Evolutionary conservation across 139 green algal species (phyloP).

Genomic region (Micractinium conductrix): DNA sequence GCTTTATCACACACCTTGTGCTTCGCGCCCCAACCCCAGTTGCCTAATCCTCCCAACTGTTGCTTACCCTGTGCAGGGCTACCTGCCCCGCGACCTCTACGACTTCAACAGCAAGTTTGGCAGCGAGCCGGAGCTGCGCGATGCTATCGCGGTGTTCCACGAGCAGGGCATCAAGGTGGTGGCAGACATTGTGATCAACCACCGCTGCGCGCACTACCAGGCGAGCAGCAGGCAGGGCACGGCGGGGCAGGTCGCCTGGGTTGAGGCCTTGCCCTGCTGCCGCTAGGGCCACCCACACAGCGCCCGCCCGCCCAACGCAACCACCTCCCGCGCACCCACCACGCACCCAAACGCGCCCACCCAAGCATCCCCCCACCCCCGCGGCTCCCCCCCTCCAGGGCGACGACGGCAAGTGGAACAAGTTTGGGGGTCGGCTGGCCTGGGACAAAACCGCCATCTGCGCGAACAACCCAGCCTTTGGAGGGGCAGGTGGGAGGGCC

Average conservation of each 20-base stretch:
- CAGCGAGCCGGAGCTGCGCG: conserved; percentile 75
- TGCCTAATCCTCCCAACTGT: too few species aligned
- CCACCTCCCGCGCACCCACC: too few species aligned
- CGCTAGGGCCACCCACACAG: background rate
- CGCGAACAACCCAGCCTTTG: conserved; percentile 88
- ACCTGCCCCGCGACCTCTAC: conserved; percentile 90
- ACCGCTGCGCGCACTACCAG: conserved; percentile 82
- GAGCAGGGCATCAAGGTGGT: conserved; percentile 67
- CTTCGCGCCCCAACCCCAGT: too few species aligned
- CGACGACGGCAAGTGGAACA: conserved; percentile 82
- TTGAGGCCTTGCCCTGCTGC: too few species aligned
- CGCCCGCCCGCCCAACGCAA: too few species aligned
- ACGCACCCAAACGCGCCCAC: background rate
- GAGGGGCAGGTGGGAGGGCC: conserved; percentile 78
- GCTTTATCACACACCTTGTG: too few species aligned
- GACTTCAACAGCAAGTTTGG: conserved; percentile 82
- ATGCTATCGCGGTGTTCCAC: conserved; percentile 69
- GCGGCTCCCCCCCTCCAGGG: too few species aligned
- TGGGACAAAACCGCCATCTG: conserved; percentile 90
- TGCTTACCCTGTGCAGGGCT: conserved; percentile 67
- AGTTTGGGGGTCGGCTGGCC: conserved; percentile 91
- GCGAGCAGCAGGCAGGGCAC: too few species aligned
- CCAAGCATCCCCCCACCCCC: too few species aligned
- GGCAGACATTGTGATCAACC: conserved; percentile 97
- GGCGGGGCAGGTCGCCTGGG: too few species aligned